Base-by-base conservation (phyloP, 1,139 yeast genomes). In the Pichia sp. region DNA sequence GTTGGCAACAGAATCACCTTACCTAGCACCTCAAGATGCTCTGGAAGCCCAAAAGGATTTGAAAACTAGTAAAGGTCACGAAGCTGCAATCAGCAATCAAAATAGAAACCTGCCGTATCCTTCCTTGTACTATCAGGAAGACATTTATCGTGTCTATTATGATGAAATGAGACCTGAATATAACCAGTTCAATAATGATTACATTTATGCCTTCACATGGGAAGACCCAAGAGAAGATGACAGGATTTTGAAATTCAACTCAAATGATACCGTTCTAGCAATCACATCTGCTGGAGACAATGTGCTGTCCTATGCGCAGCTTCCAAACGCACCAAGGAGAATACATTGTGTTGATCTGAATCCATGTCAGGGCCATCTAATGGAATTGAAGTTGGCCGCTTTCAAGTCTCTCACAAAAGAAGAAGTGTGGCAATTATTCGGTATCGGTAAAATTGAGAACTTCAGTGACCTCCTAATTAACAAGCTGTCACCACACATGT, bases 241-340 rank as follows among this genome's bases (percentile, higher is more conserved):
- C 59, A 76, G 77, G 47, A 84, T 87, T 57, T 75, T 87, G 62
- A 78, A 82, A 51, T 75, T 87, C 63, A 74, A 76, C 43, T 71
- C 81, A 15, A 75, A 79, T 36, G 96, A 87, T 64, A 85, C 89
- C 1, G 88, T 87, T 8, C 76, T 87, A 63, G 93, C 93, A 30
- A 87, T 87, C 57, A 87, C 95, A 8, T 86, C 93, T 50, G 96
- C 95, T 7, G 93, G 95, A 61, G 96, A 87, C 70, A 87, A 87
- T 65, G 76, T 87, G 59, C 75, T 87, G 61, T 79, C 88, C 23
- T 87, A 87, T 67, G 92, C 95, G 4, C 67, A 83, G 36, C 75
- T 87, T 61, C 84, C 88, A 11, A 78, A 78, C 57, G 83, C 93
- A 8, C 95, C 95, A 47, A 80, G 79, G 61, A 75, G 85, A 64